Evolutionary conservation across 129 eudicot species (phyloP).

Genomic region (Tagetes patula): DNA sequence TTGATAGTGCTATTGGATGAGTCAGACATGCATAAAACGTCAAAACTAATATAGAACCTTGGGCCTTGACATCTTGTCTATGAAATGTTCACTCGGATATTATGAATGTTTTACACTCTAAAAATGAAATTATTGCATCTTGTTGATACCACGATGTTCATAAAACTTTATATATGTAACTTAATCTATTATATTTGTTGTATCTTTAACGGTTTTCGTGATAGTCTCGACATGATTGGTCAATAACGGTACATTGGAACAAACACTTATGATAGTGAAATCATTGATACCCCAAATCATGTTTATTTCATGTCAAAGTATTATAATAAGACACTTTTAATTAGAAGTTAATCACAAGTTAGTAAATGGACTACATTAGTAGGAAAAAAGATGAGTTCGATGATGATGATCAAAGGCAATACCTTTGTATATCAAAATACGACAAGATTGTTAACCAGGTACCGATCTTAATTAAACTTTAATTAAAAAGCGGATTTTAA

Average conservation of each 20-base stretch:
- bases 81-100: no score
- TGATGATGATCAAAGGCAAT: constrained; percentile 21
- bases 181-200: background rate
- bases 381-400: constrained; percentile 19
- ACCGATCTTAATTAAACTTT: background rate
- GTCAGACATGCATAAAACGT: no score
- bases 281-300: background rate
- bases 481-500: background rate
- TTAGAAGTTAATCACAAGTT: background rate
- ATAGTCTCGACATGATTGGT: background rate
- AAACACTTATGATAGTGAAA: background rate
- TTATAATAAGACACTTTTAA: background rate
- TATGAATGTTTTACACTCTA: no score
- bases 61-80: no score
- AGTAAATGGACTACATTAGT: background rate
- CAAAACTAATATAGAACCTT: no score
- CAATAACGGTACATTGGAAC: background rate
- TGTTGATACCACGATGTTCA: no score
- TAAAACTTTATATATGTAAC: background rate
- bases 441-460: constrained; percentile 34
- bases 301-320: constrained; percentile 17
- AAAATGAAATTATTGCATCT: no score
- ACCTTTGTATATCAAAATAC: constrained; percentile 29
- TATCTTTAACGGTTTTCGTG: constrained; percentile 3
- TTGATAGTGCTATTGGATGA: no score